These are phyloP conservation scores for Penicillium simplicissimum DNA, from an alignment of 495 filamentous ascomycete genomes.

Conservation along the genomic window DNA sequence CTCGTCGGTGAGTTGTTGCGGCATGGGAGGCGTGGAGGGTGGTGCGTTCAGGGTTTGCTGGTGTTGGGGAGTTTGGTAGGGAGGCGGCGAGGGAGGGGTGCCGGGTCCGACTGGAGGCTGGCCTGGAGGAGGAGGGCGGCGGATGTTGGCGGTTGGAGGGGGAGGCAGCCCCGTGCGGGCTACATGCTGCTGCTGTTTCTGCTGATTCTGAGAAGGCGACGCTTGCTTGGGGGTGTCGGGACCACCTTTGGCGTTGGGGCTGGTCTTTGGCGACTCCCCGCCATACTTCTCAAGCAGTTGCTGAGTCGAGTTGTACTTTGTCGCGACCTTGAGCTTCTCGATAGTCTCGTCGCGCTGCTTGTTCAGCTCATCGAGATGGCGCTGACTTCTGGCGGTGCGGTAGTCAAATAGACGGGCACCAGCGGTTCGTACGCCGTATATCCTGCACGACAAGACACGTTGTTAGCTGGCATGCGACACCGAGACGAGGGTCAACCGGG, in stretches of 20 bases:
- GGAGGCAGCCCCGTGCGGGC: conserved; percentile 64
- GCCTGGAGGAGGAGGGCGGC: conserved; percentile 27
- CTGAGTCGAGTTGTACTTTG: conserved; percentile 92
- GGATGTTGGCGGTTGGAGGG: conserved; percentile 87
- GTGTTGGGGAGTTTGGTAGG: conserved; percentile 19
- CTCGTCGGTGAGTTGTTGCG: conserved; percentile 27
- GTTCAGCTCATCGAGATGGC: conserved; percentile 69
- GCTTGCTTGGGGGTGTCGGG: conserved; percentile 26
- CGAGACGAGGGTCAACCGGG: neutral
- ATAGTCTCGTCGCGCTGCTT: conserved; percentile 82
- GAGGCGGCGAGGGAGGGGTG: conserved; percentile 23
- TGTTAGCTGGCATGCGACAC: neutral
- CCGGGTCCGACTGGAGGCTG: conserved; percentile 18
- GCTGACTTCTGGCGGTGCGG: conserved; percentile 66
- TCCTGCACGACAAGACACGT: conserved; percentile 41
- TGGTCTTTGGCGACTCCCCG: conserved; percentile 55
- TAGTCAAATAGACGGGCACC: conserved; percentile 75
- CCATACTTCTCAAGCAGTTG: conserved; percentile 94
- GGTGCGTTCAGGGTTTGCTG: conserved; percentile 17
- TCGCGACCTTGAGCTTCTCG: conserved; percentile 89
- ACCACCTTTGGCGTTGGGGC: conserved; percentile 36
- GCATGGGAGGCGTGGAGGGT: conserved; percentile 19
- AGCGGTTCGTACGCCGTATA: conserved; percentile 63
- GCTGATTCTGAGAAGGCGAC: conserved; percentile 18
- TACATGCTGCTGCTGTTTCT: conserved; percentile 21